These are phyloP conservation scores for Coemansia sp. DNA, from an alignment of 192 early-diverging fungal species.

Conservation along the genomic window DNA sequence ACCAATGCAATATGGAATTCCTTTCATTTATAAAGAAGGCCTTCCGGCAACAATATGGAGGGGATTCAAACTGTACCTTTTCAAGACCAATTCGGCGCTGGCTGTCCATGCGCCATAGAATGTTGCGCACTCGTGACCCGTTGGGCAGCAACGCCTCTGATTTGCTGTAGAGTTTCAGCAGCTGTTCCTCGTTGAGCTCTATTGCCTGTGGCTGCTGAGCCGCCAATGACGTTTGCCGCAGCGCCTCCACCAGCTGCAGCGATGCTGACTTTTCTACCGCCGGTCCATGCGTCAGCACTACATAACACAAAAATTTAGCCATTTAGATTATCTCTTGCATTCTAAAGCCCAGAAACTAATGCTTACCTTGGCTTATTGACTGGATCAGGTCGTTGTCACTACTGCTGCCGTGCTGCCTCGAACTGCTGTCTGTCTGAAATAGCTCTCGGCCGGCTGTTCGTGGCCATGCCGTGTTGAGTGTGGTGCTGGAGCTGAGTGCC, in stretches of 20 bases:
- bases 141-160: constrained; percentile 35
- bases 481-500: constrained; percentile 4
- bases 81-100: constrained; percentile 4
- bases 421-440: neutral
- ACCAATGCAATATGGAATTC: no score
- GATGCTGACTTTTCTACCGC: constrained; percentile 5
- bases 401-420: neutral
- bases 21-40: no score
- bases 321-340: no score
- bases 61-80: constrained; percentile 5
- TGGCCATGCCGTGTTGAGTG: constrained; percentile 5
- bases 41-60: no score
- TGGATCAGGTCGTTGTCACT: constrained; percentile 17
- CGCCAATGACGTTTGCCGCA: neutral
- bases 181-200: constrained; percentile 19
- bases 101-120: constrained; percentile 50
- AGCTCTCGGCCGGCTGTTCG: neutral
- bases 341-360: no score
- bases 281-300: constrained; percentile 32
- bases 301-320: neutral
- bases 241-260: constrained; percentile 3
- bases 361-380: constrained; percentile 27
- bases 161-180: constrained; percentile 31
- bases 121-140: constrained; percentile 39
- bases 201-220: neutral